Base-by-base conservation (phyloP, 75 land plant genomes). In the Pinus tabuliformis region DNA sequence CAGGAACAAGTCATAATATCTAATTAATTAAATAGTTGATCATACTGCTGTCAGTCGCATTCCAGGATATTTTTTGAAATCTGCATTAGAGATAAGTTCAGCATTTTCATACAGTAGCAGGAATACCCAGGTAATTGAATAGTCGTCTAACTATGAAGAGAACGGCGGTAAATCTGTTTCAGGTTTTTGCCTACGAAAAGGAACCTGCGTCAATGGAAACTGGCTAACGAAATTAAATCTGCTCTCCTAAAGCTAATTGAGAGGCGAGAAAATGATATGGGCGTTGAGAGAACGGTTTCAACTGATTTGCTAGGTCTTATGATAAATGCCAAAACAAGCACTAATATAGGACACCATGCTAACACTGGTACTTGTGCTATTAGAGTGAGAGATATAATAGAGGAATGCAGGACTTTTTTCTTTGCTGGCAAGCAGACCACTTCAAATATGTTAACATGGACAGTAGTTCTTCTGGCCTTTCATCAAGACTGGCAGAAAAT, bases 341-440 rank as follows among this genome's bases (percentile, higher is more conserved):
- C 61, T 82, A 11, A 57, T 57, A 73, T 52, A 57, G 56, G 52
- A 26, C 8, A 33, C 54, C 6, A 56, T 12, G 15, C 24, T 58
- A 58, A 70, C 8, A 5, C 33, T 33, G 33, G 80, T 30, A 72
- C 77, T 0, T 45, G n/a, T 54, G 22, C 57, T 54, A 24, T 45
- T 17, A 54, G 60, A 58, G 28, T 22, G 77, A 61, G 82, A 72
- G 82, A 82, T 62, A 83, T 92, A 24, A 61, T 86, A 17, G 86
- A 83, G 5, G 86, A 89, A 71, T 89, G 91, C 86, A 89, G 86
- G 74, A 81, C 84, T 42, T 89, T 89, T 78, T 89, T 78, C 78
- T 83, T 86, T 72, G 88, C 86, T 22, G 91, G 33, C 33, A 33
- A 33, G 33, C 33, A 33, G 33, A 33, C 33, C 33, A 33, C 33